Base-by-base conservation (phyloP, 1,139 yeast species). In the Lodderomyces oxycetoniae region DNA sequence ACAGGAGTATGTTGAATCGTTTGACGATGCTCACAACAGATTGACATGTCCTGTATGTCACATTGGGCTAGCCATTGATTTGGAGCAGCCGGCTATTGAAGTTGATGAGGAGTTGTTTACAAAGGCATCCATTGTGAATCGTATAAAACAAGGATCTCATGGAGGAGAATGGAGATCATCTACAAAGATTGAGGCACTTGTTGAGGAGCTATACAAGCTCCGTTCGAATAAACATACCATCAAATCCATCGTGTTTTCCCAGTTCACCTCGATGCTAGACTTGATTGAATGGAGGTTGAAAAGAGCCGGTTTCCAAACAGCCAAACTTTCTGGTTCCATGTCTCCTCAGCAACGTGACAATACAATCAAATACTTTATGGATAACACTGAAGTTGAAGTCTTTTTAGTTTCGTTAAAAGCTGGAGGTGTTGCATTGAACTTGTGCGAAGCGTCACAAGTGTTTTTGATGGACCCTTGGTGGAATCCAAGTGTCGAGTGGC, bases 401-500 rank as follows among this genome's bases (percentile, higher is more conserved):
- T 91, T 91, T 52, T 61, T 91, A 40, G 98, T 91, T 5, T 88
- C 96, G 19, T 70, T 93, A 48, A 91, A 91, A 53, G 98, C 99
- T 0, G 99, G 99, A 45, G 98, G 98, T 59, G 98, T 91, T 24
- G 98, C 98, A 0, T 70, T 91, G 46, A 91, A 91, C 55, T 68
- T 91, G 47, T 89, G 96, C 50, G 98, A 93, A 53, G 98, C 98
- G 0, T 87, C 95, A 1, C 96, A 89, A 48, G 97, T 91, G 26
- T 91, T 91, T 47, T 70, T 91, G 33, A 70, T 91, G 68, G 98
- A 91, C 50, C 97, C 97, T 17, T 91, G 98, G 97, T 91, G 97
- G 97, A 91, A 91, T 53, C 97, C 97, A 1, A 83, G 95, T 48
- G 94, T 88, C 4, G 97, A 91, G 58, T 91, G 96, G 89, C 98